Percentiles rank a stretch among this genome's conserved stretches.
Conservation (phyloP, 1,139 yeast genomes). For the Debaryomycetaceae sp. region DNA sequence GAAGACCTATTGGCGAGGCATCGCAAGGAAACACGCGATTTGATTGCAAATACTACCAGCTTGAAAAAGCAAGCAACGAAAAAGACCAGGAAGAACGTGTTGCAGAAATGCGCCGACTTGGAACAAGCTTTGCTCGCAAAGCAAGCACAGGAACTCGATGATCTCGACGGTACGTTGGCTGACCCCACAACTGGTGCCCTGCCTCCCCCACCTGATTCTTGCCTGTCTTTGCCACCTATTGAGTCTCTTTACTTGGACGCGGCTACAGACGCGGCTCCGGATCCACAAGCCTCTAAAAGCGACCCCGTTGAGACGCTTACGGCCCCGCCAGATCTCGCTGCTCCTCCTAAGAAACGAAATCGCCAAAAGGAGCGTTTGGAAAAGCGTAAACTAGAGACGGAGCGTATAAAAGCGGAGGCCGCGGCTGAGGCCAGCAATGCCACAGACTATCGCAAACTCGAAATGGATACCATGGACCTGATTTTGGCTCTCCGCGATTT, state of each 20-base stretch:
- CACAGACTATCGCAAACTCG: constrained; percentile 62
- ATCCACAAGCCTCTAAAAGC: neutral
- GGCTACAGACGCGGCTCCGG: neutral
- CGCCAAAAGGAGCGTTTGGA: constrained; percentile 80
- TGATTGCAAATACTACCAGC: constrained; percentile 57
- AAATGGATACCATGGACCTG: constrained; percentile 50
- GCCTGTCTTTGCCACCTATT: constrained; percentile 39
- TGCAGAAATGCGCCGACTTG: constrained; percentile 45
- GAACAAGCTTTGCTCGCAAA: constrained; percentile 42
- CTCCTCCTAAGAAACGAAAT: constrained; percentile 34
- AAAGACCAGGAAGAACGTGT: constrained; percentile 54
- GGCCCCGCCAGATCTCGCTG: neutral
- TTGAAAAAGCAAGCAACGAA: constrained; percentile 78
- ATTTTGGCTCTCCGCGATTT: constrained; percentile 40
- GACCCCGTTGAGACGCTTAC: neutral
- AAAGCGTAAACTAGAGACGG: constrained; percentile 60
- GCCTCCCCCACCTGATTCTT: constrained; percentile 42
- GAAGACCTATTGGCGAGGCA: constrained; percentile 45
- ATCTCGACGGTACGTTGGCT: neutral
- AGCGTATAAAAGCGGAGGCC: constrained; percentile 57
- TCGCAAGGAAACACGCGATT: constrained; percentile 55
- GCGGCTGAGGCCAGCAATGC: constrained; percentile 52
- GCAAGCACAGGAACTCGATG: constrained; percentile 39
- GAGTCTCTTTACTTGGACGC: no score
- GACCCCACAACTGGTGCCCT: constrained; percentile 16